Base-by-base conservation (phyloP, 2,329 filamentous ascomycete species). In the Mycocentrospora acerina region DNA sequence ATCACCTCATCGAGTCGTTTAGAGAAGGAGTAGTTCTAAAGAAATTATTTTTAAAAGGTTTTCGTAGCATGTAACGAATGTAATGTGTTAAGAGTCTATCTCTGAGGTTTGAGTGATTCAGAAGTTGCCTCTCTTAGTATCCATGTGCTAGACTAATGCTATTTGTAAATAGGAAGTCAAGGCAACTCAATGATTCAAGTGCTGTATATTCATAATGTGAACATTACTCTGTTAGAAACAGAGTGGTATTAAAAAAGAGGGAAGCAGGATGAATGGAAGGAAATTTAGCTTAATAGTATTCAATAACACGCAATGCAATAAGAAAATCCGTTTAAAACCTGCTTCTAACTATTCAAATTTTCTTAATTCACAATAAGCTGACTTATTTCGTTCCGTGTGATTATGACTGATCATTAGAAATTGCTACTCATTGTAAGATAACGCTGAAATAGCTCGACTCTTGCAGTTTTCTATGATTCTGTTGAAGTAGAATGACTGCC, bases 401-500 rank as follows among this genome's bases (percentile, higher is more conserved):
- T 22, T 6, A 22, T 22, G 19, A 9, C 9, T 6, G 9, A 22
- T 22, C 19, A 22, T 22, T 22, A 22, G 5, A 5, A 9, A 6
- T 6, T 22, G 19, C 19, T 5, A 22, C 19, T 22, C 19, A 22
- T 9, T 22, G 9, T 9, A 19, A 22, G n/a, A 15, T 34, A 24
- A 38, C 35, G 29, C 30, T 25, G 14, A 16, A 11, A 17, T 13
- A 22, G 5, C 19, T 9, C 19, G n/a, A 7, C 11, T 11, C 16
- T 17, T 7, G 19, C 4, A 2, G 22, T 52, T 41, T 56, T 33
- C 51, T 42, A 16, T 50, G 53, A 40, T 40, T 48, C 32, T 64
- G 57, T 38, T 66, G 62, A n/a, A 66, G 53, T 18, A 51, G 57
- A 49, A 55, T 61, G 22, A 68, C 59, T 14, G 61, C 58, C 6